Percentiles rank a stretch among this genome's conserved stretches.
Conservation (phyloP, 2,329 filamentous ascomycete genomes). For the Mycosphaerella arachidis region DNA sequence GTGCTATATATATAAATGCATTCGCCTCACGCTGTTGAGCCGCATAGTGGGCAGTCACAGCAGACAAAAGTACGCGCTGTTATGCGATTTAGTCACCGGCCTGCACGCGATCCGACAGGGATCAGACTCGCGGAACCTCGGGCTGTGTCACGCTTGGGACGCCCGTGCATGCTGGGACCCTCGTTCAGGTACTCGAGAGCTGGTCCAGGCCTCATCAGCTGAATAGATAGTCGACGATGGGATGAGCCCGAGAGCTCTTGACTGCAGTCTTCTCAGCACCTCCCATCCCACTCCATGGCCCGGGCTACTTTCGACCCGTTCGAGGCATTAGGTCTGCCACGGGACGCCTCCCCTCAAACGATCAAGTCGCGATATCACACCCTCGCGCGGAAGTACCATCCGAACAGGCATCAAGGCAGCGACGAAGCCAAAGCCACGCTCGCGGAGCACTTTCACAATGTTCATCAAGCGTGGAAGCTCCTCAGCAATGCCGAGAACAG, state of each 20-base stretch:
- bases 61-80: neutral
- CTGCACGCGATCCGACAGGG: neutral
- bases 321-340: conserved; percentile 67
- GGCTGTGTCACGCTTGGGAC: neutral
- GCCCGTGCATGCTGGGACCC: neutral
- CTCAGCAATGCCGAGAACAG: conserved; percentile 28
- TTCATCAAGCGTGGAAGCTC: conserved; percentile 30
- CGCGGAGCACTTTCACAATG: conserved; percentile 27
- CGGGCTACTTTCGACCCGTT: conserved; percentile 63
- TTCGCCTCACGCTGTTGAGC: neutral
- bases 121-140: neutral
- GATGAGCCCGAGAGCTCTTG: conserved; percentile 14
- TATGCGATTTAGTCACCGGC: neutral
- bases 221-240: neutral
- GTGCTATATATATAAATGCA: neutral
- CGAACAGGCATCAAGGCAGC: conserved; percentile 45
- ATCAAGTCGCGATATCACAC: conserved; percentile 90
- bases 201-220: neutral
- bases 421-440: conserved; percentile 39
- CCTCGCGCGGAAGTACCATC: conserved; percentile 77
- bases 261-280: conserved; percentile 11
- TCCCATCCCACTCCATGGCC: conserved; percentile 14
- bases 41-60: neutral
- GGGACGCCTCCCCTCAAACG: conserved; percentile 67
- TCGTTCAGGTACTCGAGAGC: neutral